Percentiles rank a stretch among this genome's conserved stretches.
Conservation (phyloP, 805 yeast species). For the Starmera quercuum region DNA sequence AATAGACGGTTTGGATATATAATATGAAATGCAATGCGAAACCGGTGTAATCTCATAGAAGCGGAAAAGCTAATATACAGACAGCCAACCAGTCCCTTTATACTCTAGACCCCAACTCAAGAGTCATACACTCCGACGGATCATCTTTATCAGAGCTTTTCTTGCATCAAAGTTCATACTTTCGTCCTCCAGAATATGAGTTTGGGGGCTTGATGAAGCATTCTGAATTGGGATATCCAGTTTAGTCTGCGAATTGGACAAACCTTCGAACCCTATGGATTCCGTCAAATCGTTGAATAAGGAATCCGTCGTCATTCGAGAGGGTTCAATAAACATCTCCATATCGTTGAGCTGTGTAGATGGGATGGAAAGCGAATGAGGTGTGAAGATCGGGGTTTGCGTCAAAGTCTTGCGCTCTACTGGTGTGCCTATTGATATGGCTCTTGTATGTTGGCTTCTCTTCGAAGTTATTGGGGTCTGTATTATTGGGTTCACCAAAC, state of each 20-base stretch:
- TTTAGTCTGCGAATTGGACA: not conserved
- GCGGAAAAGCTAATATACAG: no score
- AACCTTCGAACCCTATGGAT: not conserved
- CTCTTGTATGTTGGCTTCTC: no score
- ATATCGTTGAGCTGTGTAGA: not conserved
- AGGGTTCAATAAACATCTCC: constrained; percentile 16
- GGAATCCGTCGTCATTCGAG: constrained; percentile 11
- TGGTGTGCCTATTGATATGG: not conserved
- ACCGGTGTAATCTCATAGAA: no score
- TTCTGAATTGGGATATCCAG: not conserved
- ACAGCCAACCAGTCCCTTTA: not conserved
- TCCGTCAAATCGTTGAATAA: constrained; percentile 11
- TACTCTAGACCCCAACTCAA: not conserved
- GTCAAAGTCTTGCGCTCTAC: not conserved
- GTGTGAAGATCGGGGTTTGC: not conserved
- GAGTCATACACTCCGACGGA: constrained; percentile 17
- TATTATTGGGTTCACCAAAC: no score
- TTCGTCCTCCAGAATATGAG: not conserved
- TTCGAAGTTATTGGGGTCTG: no score
- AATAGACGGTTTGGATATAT: no score
- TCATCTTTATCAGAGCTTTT: constrained; percentile 20
- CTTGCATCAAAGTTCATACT: constrained; percentile 18
- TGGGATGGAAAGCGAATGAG: not conserved
- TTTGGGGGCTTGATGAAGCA: not conserved
- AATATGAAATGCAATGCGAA: no score